phyloP scores from a whole-genome alignment of 805 yeast species.

The Hemisphaericaspora nanyangensis region DNA sequence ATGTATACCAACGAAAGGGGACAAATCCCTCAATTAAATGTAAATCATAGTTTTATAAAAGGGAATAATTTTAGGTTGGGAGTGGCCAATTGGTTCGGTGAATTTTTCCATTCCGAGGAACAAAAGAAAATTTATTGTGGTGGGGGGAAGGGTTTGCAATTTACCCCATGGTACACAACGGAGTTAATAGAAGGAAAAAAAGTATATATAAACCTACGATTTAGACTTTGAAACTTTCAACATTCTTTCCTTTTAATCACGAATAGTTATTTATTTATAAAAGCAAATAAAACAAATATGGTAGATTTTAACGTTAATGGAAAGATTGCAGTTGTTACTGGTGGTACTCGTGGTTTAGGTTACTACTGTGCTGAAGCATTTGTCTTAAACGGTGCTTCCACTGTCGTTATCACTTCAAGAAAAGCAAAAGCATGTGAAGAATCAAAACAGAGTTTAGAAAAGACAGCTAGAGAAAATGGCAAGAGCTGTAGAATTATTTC shows the following conservation, averaged over 20 bases:
- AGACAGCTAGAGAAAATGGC: constrained; percentile 32
- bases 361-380: constrained; percentile 63
- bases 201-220: too few relatives aligned
- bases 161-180: too few relatives aligned
- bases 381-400: constrained; percentile 56
- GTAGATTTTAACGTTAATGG: constrained; percentile 51
- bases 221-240: too few relatives aligned
- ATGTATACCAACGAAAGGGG: too few relatives aligned
- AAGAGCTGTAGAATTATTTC: constrained; percentile 31
- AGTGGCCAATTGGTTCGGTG: too few relatives aligned
- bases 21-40: too few relatives aligned
- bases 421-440: constrained; percentile 59
- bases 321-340: constrained; percentile 64
- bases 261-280: too few relatives aligned
- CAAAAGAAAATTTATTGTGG: not conserved
- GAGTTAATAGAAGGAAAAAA: too few relatives aligned
- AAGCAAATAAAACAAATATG: constrained; percentile 17
- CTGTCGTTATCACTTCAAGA: constrained; percentile 62
- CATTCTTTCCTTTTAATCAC: too few relatives aligned
- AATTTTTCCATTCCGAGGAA: not conserved
- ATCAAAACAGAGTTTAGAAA: constrained; percentile 42
- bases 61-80: too few relatives aligned
- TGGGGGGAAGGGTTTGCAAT: not conserved
- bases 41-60: too few relatives aligned
- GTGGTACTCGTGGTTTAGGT: constrained; percentile 76